Percentiles rank a stretch among this genome's conserved stretches.
Evolutionary conservation across 257 asterid species (phyloP).

Genomic region (Datura wrightii): DNA sequence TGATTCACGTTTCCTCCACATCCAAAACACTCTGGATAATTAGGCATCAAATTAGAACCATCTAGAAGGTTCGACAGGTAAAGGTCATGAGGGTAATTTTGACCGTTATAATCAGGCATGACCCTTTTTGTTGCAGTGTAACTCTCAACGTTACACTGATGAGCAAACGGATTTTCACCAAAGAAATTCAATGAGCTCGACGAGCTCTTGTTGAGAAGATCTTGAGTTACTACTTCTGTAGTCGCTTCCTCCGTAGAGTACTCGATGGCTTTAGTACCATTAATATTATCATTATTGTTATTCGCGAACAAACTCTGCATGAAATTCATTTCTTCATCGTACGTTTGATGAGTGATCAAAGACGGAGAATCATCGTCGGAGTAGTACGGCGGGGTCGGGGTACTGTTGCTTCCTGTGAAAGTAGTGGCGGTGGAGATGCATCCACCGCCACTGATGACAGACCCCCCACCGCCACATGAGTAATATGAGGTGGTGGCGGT

Average conservation of each 20-base stretch:
- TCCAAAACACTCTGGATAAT: slow-evolving; percentile 1
- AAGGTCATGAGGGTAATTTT: slow-evolving; percentile 35
- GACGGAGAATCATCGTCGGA: slow-evolving; percentile 41
- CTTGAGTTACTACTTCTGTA: background rate
- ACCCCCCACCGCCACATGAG: background rate
- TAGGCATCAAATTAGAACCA: background rate
- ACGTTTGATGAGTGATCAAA: slow-evolving; percentile 42
- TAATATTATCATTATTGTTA: background rate
- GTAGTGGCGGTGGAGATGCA: background rate
- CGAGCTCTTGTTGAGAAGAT: background rate
- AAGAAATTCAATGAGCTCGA: background rate
- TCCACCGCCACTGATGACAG: background rate
- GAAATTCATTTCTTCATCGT: slow-evolving; percentile 66
- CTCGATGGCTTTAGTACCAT: background rate
- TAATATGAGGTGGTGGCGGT: background rate
- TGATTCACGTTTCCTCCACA: slow-evolving; percentile 22
- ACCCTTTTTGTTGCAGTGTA: background rate
- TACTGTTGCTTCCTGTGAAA: background rate
- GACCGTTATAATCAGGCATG: background rate
- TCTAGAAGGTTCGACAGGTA: slow-evolving; percentile 39
- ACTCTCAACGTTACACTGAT: background rate
- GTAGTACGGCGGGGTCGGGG: background rate
- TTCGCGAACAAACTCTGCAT: slow-evolving; percentile 51
- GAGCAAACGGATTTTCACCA: background rate
- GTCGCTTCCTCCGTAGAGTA: too few species aligned